Percentiles rank a stretch among this genome's conserved stretches.
These are phyloP conservation scores for Claviceps sp. DNA, from an alignment of 2,329 filamentous ascomycete species.

Conservation along the genomic window DNA sequence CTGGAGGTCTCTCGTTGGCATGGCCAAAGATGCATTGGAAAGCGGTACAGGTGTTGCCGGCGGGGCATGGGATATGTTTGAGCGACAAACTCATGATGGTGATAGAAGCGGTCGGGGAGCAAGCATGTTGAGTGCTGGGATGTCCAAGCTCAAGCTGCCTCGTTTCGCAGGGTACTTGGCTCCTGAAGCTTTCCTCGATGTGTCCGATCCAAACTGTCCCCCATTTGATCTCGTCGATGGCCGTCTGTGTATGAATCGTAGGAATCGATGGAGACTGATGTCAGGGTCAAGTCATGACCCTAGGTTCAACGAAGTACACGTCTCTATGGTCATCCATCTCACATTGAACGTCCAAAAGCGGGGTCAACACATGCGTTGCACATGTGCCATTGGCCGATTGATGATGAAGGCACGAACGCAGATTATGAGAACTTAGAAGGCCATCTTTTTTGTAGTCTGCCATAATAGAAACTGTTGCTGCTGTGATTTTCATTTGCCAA, in stretches of 20 bases:
- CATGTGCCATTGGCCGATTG: neutral
- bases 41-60: conserved; percentile 32
- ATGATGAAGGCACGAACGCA: neutral
- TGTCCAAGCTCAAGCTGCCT: neutral
- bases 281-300: neutral
- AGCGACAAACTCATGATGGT: conserved; percentile 26
- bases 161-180: neutral
- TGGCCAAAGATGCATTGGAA: conserved; percentile 39
- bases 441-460: too few relatives aligned
- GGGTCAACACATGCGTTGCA: too few relatives aligned
- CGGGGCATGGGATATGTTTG: conserved; percentile 37
- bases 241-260: neutral
- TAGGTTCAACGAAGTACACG: neutral
- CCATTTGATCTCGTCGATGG: neutral
- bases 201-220: too few relatives aligned
- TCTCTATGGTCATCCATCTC: too few relatives aligned
- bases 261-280: neutral
- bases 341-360: too few relatives aligned
- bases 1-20: conserved; percentile 17
- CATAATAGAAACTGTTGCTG: too few relatives aligned
- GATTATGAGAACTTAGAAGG: neutral
- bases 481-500: too few relatives aligned
- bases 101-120: neutral
- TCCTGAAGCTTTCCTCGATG: neutral
- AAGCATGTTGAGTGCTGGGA: neutral